Conservation (phyloP, 148 eudicot genomes). For the Amaranthus cruentus region DNA sequence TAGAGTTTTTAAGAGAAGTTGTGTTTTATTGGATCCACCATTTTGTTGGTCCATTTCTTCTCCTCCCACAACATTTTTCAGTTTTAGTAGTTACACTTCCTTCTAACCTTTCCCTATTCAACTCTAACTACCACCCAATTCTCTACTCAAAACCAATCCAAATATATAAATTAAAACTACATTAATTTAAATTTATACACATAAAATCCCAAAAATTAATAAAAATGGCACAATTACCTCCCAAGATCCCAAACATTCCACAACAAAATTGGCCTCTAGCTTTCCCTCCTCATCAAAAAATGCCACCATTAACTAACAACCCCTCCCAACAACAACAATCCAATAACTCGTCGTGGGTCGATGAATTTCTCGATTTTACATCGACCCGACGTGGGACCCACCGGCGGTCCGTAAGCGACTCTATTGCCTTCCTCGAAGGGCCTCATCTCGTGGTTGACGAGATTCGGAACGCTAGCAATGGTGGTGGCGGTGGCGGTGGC, state of each 20-base stretch:
- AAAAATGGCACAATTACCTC: constrained; percentile 79
- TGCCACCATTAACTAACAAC: constrained; percentile 34
- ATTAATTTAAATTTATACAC: no score
- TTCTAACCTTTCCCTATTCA: no score
- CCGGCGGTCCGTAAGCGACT: constrained; percentile 75
- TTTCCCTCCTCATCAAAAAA: constrained; percentile 54
- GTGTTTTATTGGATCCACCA: neutral
- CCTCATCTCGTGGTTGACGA: constrained; percentile 37
- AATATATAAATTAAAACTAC: no score
- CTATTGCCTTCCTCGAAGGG: constrained; percentile 63
- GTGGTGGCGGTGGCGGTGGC: constrained; percentile 7
- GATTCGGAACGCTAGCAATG: constrained; percentile 24
- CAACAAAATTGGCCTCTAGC: constrained; percentile 56
- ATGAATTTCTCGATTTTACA: constrained; percentile 90
- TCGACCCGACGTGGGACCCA: constrained; percentile 49
- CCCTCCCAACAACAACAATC: neutral
- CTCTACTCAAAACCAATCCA: no score
- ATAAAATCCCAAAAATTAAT: no score
- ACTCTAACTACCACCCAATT: no score
- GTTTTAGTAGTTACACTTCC: constrained; percentile 8
- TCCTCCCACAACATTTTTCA: neutral
- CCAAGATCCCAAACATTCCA: constrained; percentile 50
- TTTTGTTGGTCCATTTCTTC: neutral
- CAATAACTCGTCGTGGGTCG: constrained; percentile 52
- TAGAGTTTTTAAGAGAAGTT: neutral